A percentile compares a stretch with the other conserved stretches of the same genome.
These are phyloP conservation scores for Talaromyces sp. DNA, from an alignment of 2,329 filamentous ascomycete species.

Conservation along the genomic window DNA sequence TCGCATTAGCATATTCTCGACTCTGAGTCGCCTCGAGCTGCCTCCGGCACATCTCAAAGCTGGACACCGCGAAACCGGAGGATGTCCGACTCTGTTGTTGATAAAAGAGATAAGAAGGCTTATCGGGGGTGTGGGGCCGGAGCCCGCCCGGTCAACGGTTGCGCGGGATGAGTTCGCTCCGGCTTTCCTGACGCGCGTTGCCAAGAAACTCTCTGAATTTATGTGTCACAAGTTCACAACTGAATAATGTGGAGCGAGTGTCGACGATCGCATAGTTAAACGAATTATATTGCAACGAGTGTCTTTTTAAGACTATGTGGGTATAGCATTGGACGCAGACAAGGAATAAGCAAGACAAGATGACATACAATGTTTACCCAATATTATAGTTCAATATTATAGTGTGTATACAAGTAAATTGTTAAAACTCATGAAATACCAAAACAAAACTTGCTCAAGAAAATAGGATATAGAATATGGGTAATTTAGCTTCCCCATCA, in stretches of 20 bases:
- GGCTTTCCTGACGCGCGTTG: slow-evolving; percentile 5
- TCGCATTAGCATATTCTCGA: neutral
- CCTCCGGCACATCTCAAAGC: neutral
- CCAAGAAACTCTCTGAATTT: neutral
- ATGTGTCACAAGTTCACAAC: neutral
- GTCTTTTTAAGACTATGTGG: too few species aligned
- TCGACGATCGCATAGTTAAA: neutral
- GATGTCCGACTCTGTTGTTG: neutral
- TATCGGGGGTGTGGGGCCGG: neutral
- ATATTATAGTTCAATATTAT: too few species aligned
- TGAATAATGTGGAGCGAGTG: neutral
- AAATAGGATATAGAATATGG: too few species aligned
- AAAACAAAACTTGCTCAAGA: too few species aligned
- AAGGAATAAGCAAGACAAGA: too few species aligned
- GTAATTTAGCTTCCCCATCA: slow-evolving; percentile 4
- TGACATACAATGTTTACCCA: too few species aligned
- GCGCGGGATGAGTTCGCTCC: slow-evolving; percentile 8
- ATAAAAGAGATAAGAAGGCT: neutral
- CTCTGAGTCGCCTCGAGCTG: neutral
- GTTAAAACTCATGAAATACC: too few species aligned
- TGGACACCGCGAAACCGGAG: neutral
- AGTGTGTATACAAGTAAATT: too few species aligned
- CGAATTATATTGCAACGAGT: too few species aligned
- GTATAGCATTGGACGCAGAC: too few species aligned
- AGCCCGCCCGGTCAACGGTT: neutral